phyloP scores from a whole-genome alignment of 495 filamentous ascomycete genomes.

The Lasiosphaeria hispida region DNA sequence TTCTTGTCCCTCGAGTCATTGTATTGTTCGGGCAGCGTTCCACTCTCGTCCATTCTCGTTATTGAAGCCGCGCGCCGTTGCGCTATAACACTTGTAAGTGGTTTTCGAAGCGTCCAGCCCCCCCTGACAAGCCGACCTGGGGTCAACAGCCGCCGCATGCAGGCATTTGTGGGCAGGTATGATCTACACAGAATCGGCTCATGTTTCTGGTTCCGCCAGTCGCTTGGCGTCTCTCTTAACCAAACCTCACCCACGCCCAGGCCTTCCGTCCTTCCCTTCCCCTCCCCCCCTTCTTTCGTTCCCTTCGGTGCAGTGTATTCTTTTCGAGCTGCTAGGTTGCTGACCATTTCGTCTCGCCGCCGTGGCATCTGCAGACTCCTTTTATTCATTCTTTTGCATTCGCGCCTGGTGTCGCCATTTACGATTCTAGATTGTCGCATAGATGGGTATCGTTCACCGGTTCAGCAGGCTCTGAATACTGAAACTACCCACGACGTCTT shows the following conservation, averaged over 20 bases:
- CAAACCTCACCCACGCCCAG: slow-evolving; percentile 45
- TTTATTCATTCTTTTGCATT: slow-evolving; percentile 40
- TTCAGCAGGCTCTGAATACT: slow-evolving; percentile 61
- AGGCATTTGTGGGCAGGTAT: slow-evolving; percentile 54
- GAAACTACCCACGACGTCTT: slow-evolving; percentile 3
- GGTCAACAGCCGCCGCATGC: slow-evolving; percentile 35
- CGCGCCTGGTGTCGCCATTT: slow-evolving; percentile 27
- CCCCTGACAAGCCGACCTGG: slow-evolving; percentile 15
- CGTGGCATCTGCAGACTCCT: slow-evolving; percentile 44
- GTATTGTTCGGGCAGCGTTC: background rate
- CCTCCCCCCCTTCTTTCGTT: slow-evolving; percentile 27
- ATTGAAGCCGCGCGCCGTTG: background rate
- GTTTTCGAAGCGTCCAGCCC: background rate
- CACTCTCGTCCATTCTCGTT: background rate
- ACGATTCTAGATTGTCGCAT: slow-evolving; percentile 32
- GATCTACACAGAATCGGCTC: slow-evolving; percentile 44
- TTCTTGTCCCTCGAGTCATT: slow-evolving; percentile 16
- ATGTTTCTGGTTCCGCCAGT: slow-evolving; percentile 41
- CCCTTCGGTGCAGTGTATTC: slow-evolving; percentile 35
- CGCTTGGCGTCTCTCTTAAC: slow-evolving; percentile 43
- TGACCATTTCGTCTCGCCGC: slow-evolving; percentile 40
- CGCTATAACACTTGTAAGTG: too few species aligned
- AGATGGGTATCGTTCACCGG: slow-evolving; percentile 32
- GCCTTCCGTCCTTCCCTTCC: slow-evolving; percentile 28
- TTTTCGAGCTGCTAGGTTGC: slow-evolving; percentile 39